Conservation (phyloP, 345 rosid species). For the Erysimum cheiranthoides region DNA sequence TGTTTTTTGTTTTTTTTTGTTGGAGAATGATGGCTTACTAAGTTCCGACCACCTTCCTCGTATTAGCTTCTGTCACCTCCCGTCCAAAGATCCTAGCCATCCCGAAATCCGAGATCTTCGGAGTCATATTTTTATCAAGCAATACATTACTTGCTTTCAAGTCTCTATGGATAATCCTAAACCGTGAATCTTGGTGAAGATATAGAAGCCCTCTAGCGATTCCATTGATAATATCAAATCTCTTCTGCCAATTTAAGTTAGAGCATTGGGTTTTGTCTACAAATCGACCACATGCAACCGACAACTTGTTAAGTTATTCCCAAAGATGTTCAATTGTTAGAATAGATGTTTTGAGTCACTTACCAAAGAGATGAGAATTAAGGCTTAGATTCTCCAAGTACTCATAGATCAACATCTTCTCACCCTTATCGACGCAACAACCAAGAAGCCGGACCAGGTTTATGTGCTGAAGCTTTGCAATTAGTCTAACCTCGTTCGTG, state of each 20-base stretch:
- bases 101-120: slow-evolving; percentile 91
- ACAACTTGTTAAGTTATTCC: not conserved
- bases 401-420: slow-evolving; percentile 75
- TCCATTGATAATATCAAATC: slow-evolving; percentile 65
- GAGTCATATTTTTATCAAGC: slow-evolving; percentile 80
- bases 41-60: slow-evolving; percentile 76
- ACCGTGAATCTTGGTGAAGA: slow-evolving; percentile 81
- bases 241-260: slow-evolving; percentile 64
- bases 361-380: slow-evolving; percentile 66
- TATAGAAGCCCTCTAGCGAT: slow-evolving; percentile 78
- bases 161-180: slow-evolving; percentile 76
- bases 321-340: not conserved
- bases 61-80: slow-evolving; percentile 68
- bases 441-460: slow-evolving; percentile 72
- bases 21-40: slow-evolving; percentile 53
- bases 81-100: slow-evolving; percentile 89
- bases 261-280: slow-evolving; percentile 54
- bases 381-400: slow-evolving; percentile 71
- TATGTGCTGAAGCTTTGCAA: slow-evolving; percentile 77
- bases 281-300: not conserved
- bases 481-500: slow-evolving; percentile 70
- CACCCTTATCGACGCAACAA: slow-evolving; percentile 59
- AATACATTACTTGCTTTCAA: slow-evolving; percentile 85
- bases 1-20: not conserved
- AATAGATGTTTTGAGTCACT: not conserved